Evolutionary conservation across 2,329 filamentous ascomycete genomes (phyloP).

Genomic region (Cladobotryum mycophilum): DNA sequence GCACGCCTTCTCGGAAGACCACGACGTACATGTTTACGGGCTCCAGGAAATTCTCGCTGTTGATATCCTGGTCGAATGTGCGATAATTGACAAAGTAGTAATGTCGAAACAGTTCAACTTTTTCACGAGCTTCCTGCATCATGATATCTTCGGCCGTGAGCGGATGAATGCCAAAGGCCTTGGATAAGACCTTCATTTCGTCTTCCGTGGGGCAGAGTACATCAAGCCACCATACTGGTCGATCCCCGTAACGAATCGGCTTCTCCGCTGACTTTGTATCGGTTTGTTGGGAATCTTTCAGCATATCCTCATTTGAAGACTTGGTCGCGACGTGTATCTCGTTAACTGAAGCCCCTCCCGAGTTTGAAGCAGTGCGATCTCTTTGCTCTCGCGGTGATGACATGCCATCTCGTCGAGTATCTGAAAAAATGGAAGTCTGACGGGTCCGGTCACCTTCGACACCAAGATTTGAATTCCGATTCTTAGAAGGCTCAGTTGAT

Average conservation of each 20-base stretch:
- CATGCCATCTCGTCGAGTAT: constrained; percentile 22
- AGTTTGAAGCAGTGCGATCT: constrained; percentile 8
- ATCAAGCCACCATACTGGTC: constrained; percentile 96
- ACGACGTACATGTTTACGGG: constrained; percentile 97
- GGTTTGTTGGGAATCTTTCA: constrained; percentile 15
- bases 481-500: constrained; percentile 17
- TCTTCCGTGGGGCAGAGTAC: constrained; percentile 83
- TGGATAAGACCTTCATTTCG: constrained; percentile 91
- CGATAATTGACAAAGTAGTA: constrained; percentile 99
- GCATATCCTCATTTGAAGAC: constrained; percentile 25
- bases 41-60: constrained; percentile 84
- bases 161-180: constrained; percentile 92
- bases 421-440: constrained; percentile 38
- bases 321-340: constrained; percentile 43
- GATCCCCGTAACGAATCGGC: constrained; percentile 61
- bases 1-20: constrained; percentile 89
- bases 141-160: constrained; percentile 95
- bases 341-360: constrained; percentile 34
- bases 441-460: constrained; percentile 38
- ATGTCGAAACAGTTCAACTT: constrained; percentile 93
- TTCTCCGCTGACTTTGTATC: constrained; percentile 28
- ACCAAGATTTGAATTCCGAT: constrained; percentile 18
- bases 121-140: constrained; percentile 94
- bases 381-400: constrained; percentile 27
- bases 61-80: constrained; percentile 90